phyloP scores from a whole-genome alignment of 331 rosid species.

The Pyracantha coccinea region DNA sequence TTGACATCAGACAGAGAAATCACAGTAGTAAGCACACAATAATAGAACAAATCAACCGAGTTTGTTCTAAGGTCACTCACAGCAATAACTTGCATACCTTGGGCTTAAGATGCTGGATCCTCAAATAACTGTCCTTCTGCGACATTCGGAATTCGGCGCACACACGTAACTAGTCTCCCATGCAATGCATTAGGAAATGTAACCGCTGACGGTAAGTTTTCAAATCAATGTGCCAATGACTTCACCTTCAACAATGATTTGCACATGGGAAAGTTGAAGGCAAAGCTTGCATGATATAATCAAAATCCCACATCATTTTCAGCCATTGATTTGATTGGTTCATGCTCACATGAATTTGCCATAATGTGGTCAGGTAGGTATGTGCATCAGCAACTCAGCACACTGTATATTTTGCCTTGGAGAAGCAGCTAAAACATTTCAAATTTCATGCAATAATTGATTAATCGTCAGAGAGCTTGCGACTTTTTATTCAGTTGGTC shows the following conservation, averaged over 20 bases:
- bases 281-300: slow-evolving; percentile 14
- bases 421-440: not conserved
- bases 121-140: not conserved
- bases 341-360: slow-evolving; percentile 16
- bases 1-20: not conserved
- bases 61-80: not conserved
- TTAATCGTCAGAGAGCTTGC: not conserved
- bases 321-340: slow-evolving; percentile 5
- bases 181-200: not conserved
- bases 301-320: slow-evolving; percentile 31
- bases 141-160: not conserved
- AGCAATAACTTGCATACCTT: not conserved
- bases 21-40: not conserved
- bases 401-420: not conserved
- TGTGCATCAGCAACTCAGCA: slow-evolving; percentile 12
- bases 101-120: not conserved
- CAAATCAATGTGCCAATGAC: slow-evolving; percentile 7
- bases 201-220: not conserved
- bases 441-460: not conserved
- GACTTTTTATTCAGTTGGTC: not conserved
- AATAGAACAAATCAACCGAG: not conserved
- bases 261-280: slow-evolving; percentile 16
- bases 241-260: slow-evolving; percentile 21
- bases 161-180: not conserved
- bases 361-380: slow-evolving; percentile 10